phyloP scores from a whole-genome alignment of 176 grass and related monocot genomes.

The Oryza officinalis region DNA sequence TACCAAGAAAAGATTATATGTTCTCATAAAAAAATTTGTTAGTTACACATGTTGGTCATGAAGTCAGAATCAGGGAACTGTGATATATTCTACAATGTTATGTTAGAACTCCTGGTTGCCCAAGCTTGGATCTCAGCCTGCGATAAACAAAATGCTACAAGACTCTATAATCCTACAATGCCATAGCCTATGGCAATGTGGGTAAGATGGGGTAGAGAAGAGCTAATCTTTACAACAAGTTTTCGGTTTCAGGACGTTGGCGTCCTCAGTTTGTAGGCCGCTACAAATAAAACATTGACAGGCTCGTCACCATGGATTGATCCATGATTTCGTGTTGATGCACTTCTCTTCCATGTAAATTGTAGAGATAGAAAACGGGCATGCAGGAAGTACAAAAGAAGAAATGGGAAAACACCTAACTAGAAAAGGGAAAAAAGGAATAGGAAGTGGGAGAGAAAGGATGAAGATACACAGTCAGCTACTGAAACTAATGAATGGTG shows the following conservation, averaged over 20 bases:
- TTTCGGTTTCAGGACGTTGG: conserved; percentile 10
- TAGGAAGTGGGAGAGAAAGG: background rate
- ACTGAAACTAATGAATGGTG: conserved; percentile 55
- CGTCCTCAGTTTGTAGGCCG: conserved; percentile 10
- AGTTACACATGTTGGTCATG: conserved; percentile 22
- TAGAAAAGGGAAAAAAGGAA: conserved; percentile 3
- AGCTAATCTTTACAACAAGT: conserved; percentile 39
- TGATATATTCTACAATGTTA: conserved; percentile 41
- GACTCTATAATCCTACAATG: background rate
- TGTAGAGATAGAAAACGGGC: conserved; percentile 29
- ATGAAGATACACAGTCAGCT: conserved; percentile 52
- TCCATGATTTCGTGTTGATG: conserved; percentile 48
- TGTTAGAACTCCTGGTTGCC: conserved; percentile 12
- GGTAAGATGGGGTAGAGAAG: conserved; percentile 12
- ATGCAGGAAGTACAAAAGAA: conserved; percentile 26
- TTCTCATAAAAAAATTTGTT: background rate
- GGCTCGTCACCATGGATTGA: conserved; percentile 33
- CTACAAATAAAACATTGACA: conserved; percentile 42
- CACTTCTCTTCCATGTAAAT: conserved; percentile 74
- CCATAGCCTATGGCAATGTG: conserved; percentile 19
- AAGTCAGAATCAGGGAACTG: conserved; percentile 24
- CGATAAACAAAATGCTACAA: conserved; percentile 7
- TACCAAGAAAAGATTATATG: background rate
- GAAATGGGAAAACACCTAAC: conserved; percentile 31
- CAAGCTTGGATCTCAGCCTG: conserved; percentile 27